Evolutionary conservation across 352 stramenopile species (phyloP).

Genomic region (Pelagophyceae sp.): DNA sequence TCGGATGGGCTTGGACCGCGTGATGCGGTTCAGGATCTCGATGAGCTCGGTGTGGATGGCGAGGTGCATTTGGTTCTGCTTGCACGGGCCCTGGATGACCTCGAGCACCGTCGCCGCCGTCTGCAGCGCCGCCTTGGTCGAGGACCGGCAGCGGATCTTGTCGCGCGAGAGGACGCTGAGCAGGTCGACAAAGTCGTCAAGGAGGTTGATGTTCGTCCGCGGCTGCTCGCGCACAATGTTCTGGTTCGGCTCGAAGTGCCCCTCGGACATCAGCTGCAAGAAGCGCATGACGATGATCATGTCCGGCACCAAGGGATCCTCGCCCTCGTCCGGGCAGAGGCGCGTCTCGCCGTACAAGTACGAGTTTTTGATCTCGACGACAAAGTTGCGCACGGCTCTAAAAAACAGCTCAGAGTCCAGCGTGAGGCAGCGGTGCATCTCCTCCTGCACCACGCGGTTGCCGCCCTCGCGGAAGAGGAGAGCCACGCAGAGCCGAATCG

Average conservation of each 20-base stretch:
- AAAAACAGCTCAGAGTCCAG: not conserved
- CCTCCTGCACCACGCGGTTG: constrained; percentile 26
- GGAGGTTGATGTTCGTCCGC: constrained; percentile 30
- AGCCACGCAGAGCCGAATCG: constrained; percentile 28
- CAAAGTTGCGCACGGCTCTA: constrained; percentile 1
- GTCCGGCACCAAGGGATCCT: constrained; percentile 29
- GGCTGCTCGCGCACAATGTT: constrained; percentile 34
- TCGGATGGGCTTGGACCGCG: constrained; percentile 27
- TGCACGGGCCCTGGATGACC: constrained; percentile 37
- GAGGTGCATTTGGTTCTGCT: constrained; percentile 35
- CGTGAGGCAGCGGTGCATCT: constrained; percentile 20
- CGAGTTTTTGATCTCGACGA: constrained; percentile 27
- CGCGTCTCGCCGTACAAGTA: not conserved
- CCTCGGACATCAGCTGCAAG: constrained; percentile 36
- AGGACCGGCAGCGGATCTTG: constrained; percentile 27
- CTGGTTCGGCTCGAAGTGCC: constrained; percentile 34
- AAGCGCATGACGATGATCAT: constrained; percentile 32
- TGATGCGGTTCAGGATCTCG: constrained; percentile 36
- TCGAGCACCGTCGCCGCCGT: constrained; percentile 32
- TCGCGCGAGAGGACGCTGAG: constrained; percentile 29
- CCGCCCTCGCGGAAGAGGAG: constrained; percentile 36
- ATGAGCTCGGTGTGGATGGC: constrained; percentile 35
- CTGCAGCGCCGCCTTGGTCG: constrained; percentile 24
- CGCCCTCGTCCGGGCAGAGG: constrained; percentile 24
- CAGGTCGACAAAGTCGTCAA: constrained; percentile 35